Evolutionary conservation across 2,329 filamentous ascomycete species (phyloP).

Genomic region (Monosporascus sp.): DNA sequence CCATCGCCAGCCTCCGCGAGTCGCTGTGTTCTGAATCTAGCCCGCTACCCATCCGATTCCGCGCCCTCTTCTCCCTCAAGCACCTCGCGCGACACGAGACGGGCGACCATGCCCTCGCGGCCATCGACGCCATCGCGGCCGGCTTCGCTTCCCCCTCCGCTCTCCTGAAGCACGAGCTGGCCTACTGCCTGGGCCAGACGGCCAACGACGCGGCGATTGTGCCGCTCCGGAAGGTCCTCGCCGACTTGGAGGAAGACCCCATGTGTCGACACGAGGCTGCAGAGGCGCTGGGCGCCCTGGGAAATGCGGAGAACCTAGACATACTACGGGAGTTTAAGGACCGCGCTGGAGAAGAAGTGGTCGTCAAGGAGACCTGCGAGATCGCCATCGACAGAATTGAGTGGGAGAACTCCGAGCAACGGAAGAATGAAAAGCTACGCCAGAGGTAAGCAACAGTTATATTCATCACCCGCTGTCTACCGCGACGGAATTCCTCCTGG

Average conservation of each 20-base stretch:
- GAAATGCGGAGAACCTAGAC: slow-evolving; percentile 66
- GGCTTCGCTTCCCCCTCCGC: slow-evolving; percentile 81
- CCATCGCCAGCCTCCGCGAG: slow-evolving; percentile 62
- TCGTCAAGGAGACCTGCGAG: slow-evolving; percentile 93
- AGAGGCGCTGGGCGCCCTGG: slow-evolving; percentile 86
- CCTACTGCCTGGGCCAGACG: slow-evolving; percentile 93
- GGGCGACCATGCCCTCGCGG: slow-evolving; percentile 54
- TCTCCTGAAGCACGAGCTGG: slow-evolving; percentile 90
- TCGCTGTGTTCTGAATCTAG: slow-evolving; percentile 75
- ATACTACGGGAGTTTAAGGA: slow-evolving; percentile 71
- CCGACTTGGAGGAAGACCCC: slow-evolving; percentile 75
- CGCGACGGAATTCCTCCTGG: slow-evolving; percentile 1
- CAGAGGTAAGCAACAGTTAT: slow-evolving; percentile 57
- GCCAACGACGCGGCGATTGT: slow-evolving; percentile 69
- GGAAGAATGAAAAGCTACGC: slow-evolving; percentile 70
- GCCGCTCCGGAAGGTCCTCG: slow-evolving; percentile 67
- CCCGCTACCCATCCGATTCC: slow-evolving; percentile 83
- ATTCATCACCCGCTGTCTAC: neutral
- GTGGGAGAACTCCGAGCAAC: slow-evolving; percentile 77
- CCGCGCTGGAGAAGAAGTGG: slow-evolving; percentile 67
- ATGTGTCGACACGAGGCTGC: slow-evolving; percentile 98
- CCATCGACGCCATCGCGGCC: slow-evolving; percentile 78
- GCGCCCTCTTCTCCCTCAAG: slow-evolving; percentile 96
- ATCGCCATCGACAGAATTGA: slow-evolving; percentile 91
- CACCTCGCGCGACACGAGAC: slow-evolving; percentile 70